Percentiles rank a stretch among this genome's conserved stretches.
phyloP scores from a whole-genome alignment of 2,329 filamentous ascomycete genomes.

The Emmonsiellopsis sp. region DNA sequence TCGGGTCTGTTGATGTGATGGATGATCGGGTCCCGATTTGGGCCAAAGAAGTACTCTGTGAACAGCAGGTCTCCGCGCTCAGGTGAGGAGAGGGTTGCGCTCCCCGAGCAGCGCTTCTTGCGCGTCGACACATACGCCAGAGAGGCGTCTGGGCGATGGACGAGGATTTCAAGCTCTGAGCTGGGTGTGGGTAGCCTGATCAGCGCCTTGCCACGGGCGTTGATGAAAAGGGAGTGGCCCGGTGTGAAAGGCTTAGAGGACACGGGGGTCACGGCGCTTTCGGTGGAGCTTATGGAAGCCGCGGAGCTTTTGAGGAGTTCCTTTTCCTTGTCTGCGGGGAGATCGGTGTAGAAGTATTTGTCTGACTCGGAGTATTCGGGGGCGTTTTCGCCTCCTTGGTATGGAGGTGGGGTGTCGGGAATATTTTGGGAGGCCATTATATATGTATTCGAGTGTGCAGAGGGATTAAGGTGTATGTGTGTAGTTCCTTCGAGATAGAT shows the following conservation, averaged over 20 bases:
- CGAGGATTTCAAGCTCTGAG: slow-evolving; percentile 27
- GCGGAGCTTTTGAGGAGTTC: slow-evolving; percentile 9
- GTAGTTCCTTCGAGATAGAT: no score
- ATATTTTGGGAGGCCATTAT: no score
- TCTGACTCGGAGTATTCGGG: background rate
- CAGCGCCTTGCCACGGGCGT: slow-evolving; percentile 20
- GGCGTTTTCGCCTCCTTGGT: no score
- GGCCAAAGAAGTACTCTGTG: slow-evolving; percentile 52
- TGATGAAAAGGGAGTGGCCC: slow-evolving; percentile 15
- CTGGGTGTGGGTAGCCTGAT: slow-evolving; percentile 28
- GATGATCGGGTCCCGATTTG: slow-evolving; percentile 44
- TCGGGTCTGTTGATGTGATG: slow-evolving; percentile 21
- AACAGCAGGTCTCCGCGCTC: slow-evolving; percentile 32
- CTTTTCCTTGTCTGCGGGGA: slow-evolving; percentile 2
- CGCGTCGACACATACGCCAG: slow-evolving; percentile 47
- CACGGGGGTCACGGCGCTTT: slow-evolving; percentile 2
- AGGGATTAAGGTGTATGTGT: no score
- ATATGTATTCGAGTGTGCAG: no score
- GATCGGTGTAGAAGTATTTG: background rate
- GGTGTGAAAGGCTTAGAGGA: slow-evolving; percentile 2
- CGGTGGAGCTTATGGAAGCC: slow-evolving; percentile 6
- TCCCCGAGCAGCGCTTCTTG: slow-evolving; percentile 39
- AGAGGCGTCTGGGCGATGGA: slow-evolving; percentile 27
- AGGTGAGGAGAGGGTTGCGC: slow-evolving; percentile 39
- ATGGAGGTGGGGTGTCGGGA: no score